Conservation (phyloP, 1,284 basidiomycete species). For the Peniophora sp. region DNA sequence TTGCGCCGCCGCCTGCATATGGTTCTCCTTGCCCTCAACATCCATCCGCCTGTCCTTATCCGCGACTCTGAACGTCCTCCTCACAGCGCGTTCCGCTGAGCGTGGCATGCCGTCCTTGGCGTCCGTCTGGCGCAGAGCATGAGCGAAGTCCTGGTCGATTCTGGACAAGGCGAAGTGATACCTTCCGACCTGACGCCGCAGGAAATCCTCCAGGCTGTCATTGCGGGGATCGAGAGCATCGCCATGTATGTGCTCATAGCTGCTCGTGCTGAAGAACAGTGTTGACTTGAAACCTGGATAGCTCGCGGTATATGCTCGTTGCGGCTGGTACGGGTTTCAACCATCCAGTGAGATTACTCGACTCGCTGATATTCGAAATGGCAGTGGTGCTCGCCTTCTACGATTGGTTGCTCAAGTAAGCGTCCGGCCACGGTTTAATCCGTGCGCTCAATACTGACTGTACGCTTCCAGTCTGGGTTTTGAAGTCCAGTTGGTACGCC, state of each 20-base stretch:
- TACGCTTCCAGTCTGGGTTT: constrained; percentile 5
- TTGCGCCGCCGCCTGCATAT: too few relatives aligned
- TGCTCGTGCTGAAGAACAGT: neutral
- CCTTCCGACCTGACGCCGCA: too few relatives aligned
- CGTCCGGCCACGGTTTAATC: constrained; percentile 2
- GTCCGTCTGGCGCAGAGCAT: too few relatives aligned
- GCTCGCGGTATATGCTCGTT: neutral
- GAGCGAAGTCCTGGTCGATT: too few relatives aligned
- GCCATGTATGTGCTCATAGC: neutral
- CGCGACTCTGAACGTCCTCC: too few relatives aligned
- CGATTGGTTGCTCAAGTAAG: constrained; percentile 14
- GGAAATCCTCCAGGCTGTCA: too few relatives aligned
- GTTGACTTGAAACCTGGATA: neutral
- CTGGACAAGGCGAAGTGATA: too few relatives aligned
- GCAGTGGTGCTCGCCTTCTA: constrained; percentile 8
- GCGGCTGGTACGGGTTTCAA: neutral
- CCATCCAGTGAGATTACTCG: neutral
- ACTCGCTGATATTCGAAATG: constrained; percentile 6
- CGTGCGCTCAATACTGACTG: neutral
- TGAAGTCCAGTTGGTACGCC: constrained; percentile 9
- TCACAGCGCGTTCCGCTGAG: too few relatives aligned
- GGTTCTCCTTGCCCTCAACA: too few relatives aligned
- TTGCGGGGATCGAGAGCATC: too few relatives aligned
- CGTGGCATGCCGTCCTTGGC: too few relatives aligned
- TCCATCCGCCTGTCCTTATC: too few relatives aligned